Evolutionary conservation across 164 flowering plant species (phyloP), one percentile per base, ranked within the genome.

Genomic region (Umbilicus rupestris): DNA sequence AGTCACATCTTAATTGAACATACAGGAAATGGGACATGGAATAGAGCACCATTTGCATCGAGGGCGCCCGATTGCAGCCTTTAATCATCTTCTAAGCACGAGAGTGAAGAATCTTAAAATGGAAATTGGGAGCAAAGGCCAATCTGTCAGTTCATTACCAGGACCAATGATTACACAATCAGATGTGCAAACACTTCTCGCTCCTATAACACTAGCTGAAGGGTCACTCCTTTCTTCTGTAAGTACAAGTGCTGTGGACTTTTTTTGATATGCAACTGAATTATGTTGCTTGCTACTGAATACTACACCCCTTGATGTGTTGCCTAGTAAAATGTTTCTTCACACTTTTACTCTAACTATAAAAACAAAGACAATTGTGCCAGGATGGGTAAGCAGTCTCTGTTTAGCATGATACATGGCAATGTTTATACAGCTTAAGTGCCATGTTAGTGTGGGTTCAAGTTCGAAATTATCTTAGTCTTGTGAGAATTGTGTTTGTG

Each of bases 1-100:
- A 20, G 6, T 73, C 52, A 63, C 47, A 46, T 42, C 64, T 22
- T 41, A 35, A 55, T 69, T 35, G 39, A 28, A 72, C 47, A 73
- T 59, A 78, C 83, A 94, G 99, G 93, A 79, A 70, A 66, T 79
- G 64, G 84, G 83, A 72, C 75, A 73, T 73, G 93, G 96, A 46
- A 81, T 91, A 73, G 97, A 94, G 79, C 96, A 89, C 66, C 86
- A 89, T 73, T 83, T 94, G 78, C 93, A 91, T 74, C 95, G 99
- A 69, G 99, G 99, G 26, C 96, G 96, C 74, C 83, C 97, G 39
- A 71, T 94, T 67, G 96, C 92, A 63, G 97, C 96, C 76, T 87
- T 94, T 68, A 85, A 79, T 65, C 88, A 85, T 70, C 81, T 94
- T 70, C 87, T 94, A 62, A 74, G 72, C 57, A 71, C 46, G 22